Evolutionary conservation across 2,329 filamentous ascomycete species (phyloP).

Genomic region (Sporothrix globosa): DNA sequence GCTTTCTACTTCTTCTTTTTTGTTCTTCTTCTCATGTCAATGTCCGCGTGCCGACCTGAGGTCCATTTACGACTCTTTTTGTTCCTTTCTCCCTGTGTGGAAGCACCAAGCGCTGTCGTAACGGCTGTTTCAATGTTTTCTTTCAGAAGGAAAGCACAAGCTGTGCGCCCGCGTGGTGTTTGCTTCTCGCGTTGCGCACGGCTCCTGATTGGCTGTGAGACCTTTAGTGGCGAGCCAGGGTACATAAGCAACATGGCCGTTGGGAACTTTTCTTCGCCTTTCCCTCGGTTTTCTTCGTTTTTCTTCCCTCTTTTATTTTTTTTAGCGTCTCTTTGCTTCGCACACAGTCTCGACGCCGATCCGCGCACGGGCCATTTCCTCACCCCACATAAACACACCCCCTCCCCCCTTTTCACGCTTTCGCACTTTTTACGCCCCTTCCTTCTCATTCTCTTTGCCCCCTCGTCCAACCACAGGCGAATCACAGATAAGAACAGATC

Average conservation of each 20-base stretch:
- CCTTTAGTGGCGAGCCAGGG: constrained; percentile 28
- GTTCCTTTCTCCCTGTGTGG: not conserved
- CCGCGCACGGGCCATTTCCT: constrained; percentile 31
- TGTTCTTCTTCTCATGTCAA: not conserved
- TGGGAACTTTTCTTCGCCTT: constrained; percentile 24
- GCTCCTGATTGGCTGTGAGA: constrained; percentile 32
- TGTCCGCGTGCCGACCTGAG: constrained; percentile 1
- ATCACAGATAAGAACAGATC: constrained; percentile 42
- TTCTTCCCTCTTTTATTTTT: constrained; percentile 29
- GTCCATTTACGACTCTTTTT: not conserved
- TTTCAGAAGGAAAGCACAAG: not conserved
- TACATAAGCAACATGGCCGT: constrained; percentile 34
- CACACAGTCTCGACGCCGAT: constrained; percentile 29
- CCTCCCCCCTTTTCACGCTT: constrained; percentile 23
- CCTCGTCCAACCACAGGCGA: constrained; percentile 38
- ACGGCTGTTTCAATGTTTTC: not conserved
- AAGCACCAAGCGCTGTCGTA: not conserved
- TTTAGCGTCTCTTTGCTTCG: constrained; percentile 20
- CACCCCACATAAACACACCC: constrained; percentile 17
- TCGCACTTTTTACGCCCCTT: constrained; percentile 5
- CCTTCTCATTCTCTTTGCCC: constrained; percentile 22
- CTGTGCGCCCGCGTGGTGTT: constrained; percentile 21
- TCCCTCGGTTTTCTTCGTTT: constrained; percentile 15
- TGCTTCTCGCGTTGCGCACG: constrained; percentile 28
- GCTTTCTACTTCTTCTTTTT: not conserved